Evolutionary conservation across 2,329 filamentous ascomycete genomes (phyloP), one percentile per base, ranked within the genome.

Genomic region (Scytalidium sp.): DNA sequence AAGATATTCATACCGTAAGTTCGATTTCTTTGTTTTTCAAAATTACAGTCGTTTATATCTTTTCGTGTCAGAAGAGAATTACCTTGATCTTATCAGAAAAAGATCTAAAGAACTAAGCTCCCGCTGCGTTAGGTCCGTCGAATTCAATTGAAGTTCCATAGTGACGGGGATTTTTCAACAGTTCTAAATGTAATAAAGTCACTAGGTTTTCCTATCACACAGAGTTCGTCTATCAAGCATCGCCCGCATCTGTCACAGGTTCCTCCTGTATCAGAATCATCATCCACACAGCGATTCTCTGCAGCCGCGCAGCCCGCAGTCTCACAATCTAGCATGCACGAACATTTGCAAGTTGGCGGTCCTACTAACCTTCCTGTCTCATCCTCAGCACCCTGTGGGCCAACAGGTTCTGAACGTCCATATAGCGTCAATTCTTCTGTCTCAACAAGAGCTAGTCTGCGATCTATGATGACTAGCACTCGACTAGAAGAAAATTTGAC

Each of bases 121-220:
- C n/a, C n/a, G n/a, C n/a, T n/a, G n/a, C n/a, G n/a, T n/a, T 42
- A 75, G 73, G 52, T 71, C 23, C 66, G 70, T 36, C 67, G 73
- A 41, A 61, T 74, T 36, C 74, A 77, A 53, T 52, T 76, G 19
- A 73, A 65, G 46, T 75, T 76, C 51, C 57, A 51, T 15, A 67
- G 63, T 4, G 58, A 65, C 9, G 45, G 57, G 21, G 71, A 73
- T 46, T 75, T 65, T 42, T 39, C 45, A 10, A 55, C 46, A 46
- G 53, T 53, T 29, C 13, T 57, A 15, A 65, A 50, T 54, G 50
- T 52, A 60, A 57, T 50, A 56, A 65, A 50, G 56, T 58, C 47
- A 55, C 65, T 60, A 56, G 74, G 49, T 47, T 50, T 67, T 65
- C 44, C 63, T 32, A 42, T 67, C 66, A 58, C 50, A 17, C 48